Evolutionary conservation across 1,284 basidiomycete species (phyloP), one percentile per base, ranked within the genome.

Genomic region (Clitocybe nebularis): DNA sequence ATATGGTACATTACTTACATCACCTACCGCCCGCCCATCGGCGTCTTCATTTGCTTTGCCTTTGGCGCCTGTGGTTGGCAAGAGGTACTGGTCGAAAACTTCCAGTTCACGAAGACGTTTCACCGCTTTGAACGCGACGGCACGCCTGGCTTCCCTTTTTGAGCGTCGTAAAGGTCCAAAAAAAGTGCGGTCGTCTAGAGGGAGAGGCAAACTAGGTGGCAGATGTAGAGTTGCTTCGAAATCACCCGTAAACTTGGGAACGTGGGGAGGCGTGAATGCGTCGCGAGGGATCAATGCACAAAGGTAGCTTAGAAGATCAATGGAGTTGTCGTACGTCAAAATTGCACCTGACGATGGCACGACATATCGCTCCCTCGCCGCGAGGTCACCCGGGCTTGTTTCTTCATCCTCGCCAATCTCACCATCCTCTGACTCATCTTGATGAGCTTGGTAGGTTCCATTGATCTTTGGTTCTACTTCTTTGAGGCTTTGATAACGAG

Each of bases 101-200:
- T 82, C 75, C n/a, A 88, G 64, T 26, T 69, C 66, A 49, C 83
- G 75, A 14, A 93, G 67, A 3, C 69, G 66, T 50, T 77, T 79
- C 17, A 88, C 84, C 1, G 84, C 87, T 45, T 76, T 61, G 57
- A 89, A 93, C 0, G 89, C 85, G 6, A 78, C 89, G 1, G 84
- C 81, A 11, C 88, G 79, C 55, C 81, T 89, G 1, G 90, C 89
- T 56, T 88, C 86, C 50, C 75, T 81, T 60, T 90, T 91, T 7
- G 84, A 78, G 23, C 67, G 64, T 44, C 75, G 77, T 6, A 50
- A 45, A 1, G 79, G 78, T 0, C 89, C 88, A 7, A 61, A 55
- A 47, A 77, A 82, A 4, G 67, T 59, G 3, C 84, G 71, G 39
- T 77, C 64, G 25, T 73, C 60, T 0, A 68, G 59, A 0, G 76